Evolutionary conservation across 345 rosid species (phyloP).

Genomic region (Ailanthus altissimus): DNA sequence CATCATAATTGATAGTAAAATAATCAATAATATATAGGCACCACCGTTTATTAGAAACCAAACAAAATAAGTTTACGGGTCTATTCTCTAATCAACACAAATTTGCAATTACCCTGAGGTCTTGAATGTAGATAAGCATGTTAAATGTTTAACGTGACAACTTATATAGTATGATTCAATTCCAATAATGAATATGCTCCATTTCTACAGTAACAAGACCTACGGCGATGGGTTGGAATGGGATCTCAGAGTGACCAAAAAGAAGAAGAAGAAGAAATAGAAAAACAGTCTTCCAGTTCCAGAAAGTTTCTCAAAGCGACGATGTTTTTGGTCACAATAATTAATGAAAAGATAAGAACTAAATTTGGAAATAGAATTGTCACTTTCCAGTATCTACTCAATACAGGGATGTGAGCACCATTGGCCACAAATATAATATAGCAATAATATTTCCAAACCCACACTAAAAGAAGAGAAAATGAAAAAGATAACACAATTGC

Average conservation of each 20-base stretch:
- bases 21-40: not conserved
- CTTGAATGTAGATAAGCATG: not conserved
- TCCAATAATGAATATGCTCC: not conserved
- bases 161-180: not conserved
- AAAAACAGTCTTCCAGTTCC: not conserved
- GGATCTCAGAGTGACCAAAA: not conserved
- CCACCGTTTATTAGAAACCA: not conserved
- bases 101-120: not conserved
- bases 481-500: not conserved
- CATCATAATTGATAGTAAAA: not conserved
- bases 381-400: not conserved
- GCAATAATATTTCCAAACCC: not conserved
- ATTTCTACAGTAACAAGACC: not conserved
- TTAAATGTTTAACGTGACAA: not conserved
- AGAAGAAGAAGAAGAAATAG: too few relatives aligned
- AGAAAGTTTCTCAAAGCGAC: not conserved
- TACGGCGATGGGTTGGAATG: not conserved
- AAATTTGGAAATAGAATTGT: conserved; percentile 6
- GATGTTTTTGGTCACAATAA: not conserved
- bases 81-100: not conserved
- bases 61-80: not conserved
- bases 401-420: not conserved
- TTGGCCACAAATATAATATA: not conserved
- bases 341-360: conserved; percentile 10
- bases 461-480: not conserved